Conservation (phyloP, 345 rosid species). For the Camelina neglecta region DNA sequence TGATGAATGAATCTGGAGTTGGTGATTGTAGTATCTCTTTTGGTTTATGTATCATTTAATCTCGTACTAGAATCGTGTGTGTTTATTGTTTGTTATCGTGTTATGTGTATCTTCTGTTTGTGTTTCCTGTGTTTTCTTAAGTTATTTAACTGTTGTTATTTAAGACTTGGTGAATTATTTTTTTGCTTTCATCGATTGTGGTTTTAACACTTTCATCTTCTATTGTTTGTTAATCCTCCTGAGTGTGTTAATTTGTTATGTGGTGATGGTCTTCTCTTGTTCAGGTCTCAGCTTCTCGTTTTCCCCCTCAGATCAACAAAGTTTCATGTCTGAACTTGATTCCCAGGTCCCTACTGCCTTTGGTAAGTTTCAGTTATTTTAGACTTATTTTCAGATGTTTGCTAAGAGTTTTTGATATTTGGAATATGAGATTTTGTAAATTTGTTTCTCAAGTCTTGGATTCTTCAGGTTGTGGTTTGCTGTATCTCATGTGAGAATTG, state of each 20-base stretch:
- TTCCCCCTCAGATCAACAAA: conserved; percentile 43
- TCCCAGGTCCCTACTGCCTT: conserved; percentile 58
- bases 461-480: not conserved
- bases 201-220: not conserved
- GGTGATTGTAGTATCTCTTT: not conserved
- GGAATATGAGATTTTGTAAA: not conserved
- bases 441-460: not conserved
- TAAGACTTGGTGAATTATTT: not conserved
- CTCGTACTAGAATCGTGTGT: conserved; percentile 8
- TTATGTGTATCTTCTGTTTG: not conserved
- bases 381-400: not conserved
- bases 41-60: not conserved
- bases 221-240: not conserved
- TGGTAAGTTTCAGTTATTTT: conserved; percentile 41
- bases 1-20: not conserved
- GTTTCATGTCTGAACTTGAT: conserved; percentile 74
- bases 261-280: not conserved
- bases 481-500: not conserved
- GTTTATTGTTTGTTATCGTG: not conserved
- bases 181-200: not conserved
- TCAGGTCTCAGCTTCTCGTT: conserved; percentile 40
- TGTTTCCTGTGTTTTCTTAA: not conserved
- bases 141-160: not conserved
- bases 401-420: not conserved
- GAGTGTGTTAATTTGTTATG: not conserved